Base-by-base conservation (phyloP, 2,329 filamentous ascomycete genomes). In the Arthrobotrys musiformis region DNA sequence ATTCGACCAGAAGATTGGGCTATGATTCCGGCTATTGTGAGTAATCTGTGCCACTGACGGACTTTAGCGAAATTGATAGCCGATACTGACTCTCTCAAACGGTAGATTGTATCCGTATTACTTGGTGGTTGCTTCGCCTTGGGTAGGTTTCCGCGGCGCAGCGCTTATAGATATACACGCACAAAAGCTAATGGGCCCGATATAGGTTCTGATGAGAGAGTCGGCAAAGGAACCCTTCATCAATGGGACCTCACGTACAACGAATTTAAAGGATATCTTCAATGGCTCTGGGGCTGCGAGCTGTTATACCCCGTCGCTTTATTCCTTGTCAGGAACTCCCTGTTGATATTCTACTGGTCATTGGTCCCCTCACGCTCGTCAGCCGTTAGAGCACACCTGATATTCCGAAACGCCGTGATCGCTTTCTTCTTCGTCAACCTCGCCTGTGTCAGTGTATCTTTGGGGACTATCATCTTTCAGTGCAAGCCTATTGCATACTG, bases 401-500 rank as follows among this genome's bases (percentile, higher is more conserved):
- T 76, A 17, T 76, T 76, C 15, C 64, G 72, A 28, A 76, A 76
- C 33, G 72, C 72, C 4, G 72, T 76, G 1, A 76, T 76, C 4
- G 64, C 72, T 11, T 76, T 76, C 64, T 76, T 76, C 42, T 76
- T 70, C 37, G 64, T 76, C 22, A 76, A 76, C 13, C 28, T 76
- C 11, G 72, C 72, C 15, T 76, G 72, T 30, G 72, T 76, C 4
- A 56, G 44, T 15, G 72, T 76, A 17, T 76, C 72, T 3, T 30
- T 76, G 24, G 72, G 72, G 5, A 76, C 85, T 4, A 81, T 81
- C 26, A 79, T 84, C 37, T 82, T 84, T 26, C 84, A 85, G 78
- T 85, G 85, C 82, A 82, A 81, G 81, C 85, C 81, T 1, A 82
- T 82, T 13, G 78, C 79, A 3, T 82, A 80, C 4, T 85, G 82